Percentiles rank a stretch among this genome's conserved stretches.
phyloP scores from a whole-genome alignment of 352 stramenopile species.

The Pythium utonaiense region DNA sequence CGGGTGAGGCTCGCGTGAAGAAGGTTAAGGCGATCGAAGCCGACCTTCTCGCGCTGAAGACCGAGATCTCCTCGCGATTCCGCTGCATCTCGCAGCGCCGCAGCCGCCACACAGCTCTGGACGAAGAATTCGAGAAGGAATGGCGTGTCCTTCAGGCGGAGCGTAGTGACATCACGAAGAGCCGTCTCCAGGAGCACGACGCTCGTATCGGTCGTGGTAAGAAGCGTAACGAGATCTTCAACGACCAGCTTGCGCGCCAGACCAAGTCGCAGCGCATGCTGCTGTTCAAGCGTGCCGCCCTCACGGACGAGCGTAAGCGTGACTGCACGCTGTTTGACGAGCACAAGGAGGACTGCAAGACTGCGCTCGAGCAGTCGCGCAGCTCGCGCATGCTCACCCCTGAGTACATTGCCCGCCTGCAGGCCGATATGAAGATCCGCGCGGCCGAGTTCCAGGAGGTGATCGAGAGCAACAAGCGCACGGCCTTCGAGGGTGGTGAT shows the following conservation, averaged over 20 bases:
- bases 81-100: conserved; percentile 74
- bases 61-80: conserved; percentile 67
- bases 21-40: conserved; percentile 82
- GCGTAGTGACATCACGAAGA: conserved; percentile 58
- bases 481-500: conserved; percentile 68
- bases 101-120: conserved; percentile 63
- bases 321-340: conserved; percentile 80
- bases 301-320: conserved; percentile 81
- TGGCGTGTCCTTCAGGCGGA: conserved; percentile 72
- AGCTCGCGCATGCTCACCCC: conserved; percentile 74
- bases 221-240: conserved; percentile 84
- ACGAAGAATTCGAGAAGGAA: conserved; percentile 83
- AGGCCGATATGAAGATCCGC: conserved; percentile 85
- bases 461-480: conserved; percentile 84
- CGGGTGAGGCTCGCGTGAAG: conserved; percentile 70
- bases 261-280: conserved; percentile 84
- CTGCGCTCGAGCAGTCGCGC: conserved; percentile 62
- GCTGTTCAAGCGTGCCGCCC: conserved; percentile 80
- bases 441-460: conserved; percentile 69
- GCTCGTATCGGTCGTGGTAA: conserved; percentile 68
- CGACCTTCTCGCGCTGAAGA: conserved; percentile 74
- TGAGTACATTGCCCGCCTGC: conserved; percentile 79
- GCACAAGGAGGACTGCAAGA: conserved; percentile 83
- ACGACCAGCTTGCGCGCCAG: conserved; percentile 73
- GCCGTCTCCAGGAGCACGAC: conserved; percentile 64